Conservation (phyloP, 2,329 filamentous ascomycete species). For the Aspergillus latus region DNA sequence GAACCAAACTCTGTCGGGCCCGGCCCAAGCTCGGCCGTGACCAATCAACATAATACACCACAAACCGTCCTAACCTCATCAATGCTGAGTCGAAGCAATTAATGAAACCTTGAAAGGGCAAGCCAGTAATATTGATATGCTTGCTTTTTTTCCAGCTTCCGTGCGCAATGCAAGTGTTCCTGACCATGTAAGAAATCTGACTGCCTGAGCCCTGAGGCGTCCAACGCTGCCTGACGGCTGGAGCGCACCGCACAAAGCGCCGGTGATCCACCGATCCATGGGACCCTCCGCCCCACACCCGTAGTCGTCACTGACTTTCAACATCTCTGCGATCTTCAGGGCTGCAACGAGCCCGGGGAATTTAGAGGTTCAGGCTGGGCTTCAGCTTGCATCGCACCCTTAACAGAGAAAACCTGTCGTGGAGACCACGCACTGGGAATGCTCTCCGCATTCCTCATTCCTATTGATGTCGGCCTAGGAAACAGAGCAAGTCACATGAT, state of each 20-base stretch:
- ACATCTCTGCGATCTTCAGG: not conserved
- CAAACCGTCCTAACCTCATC: not conserved
- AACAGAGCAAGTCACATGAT: not conserved
- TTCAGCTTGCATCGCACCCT: not conserved
- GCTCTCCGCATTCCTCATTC: no score
- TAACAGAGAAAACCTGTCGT: not conserved
- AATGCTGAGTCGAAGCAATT: not conserved
- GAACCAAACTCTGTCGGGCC: no score
- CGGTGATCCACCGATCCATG: slow-evolving; percentile 18
- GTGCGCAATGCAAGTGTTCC: slow-evolving; percentile 19
- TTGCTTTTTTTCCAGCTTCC: slow-evolving; percentile 8
- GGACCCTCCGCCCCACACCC: slow-evolving; percentile 1
- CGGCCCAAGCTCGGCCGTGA: not conserved
- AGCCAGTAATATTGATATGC: slow-evolving; percentile 1
- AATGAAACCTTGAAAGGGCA: not conserved
- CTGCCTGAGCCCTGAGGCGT: not conserved
- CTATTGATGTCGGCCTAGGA: no score
- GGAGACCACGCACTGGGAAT: no score
- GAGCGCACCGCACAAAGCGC: slow-evolving; percentile 9
- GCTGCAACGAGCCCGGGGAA: no score
- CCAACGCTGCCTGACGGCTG: slow-evolving; percentile 6
- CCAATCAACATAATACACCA: not conserved
- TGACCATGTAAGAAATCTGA: slow-evolving; percentile 9
- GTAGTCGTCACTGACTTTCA: not conserved
- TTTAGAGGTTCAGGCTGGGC: no score